Base-by-base conservation (phyloP, 1,139 yeast species). In the Groenewaldozyma auringiensis region DNA sequence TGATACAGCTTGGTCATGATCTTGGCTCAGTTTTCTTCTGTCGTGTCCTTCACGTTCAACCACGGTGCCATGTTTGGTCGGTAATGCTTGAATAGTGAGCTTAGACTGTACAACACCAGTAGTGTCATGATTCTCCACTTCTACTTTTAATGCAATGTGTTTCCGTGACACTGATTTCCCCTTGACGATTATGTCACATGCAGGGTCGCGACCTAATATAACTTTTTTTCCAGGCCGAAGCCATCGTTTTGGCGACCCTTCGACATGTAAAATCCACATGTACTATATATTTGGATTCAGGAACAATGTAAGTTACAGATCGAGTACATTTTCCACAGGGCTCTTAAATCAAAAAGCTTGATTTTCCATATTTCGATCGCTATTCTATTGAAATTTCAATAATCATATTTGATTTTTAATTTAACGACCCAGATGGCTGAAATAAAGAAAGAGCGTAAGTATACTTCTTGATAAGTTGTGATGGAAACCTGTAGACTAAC, bases 151-250 rank as follows among this genome's bases (percentile, higher is more conserved):
- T 18, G 41, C 41, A 2, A 50, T 44, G 45, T 61, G 65, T 41
- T 48, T 43, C 20, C 64, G 49, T 3, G 63, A 59, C 4, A 56
- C 54, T n/a, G 59, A 50, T 4, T 54, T 44, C 35, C 52, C 57
- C 3, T 45, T 45, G 2, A 56, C 42, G 2, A 44, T 35, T n/a
- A 58, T 44, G 32, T 50, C 53, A 25, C 47, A 44, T 16, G 34
- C 34, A 21, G 20, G 35, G 14, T 41, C 38, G 14, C 57, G 41
- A 9, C 57, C 57, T 31, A 53, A 36, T 3, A 46, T 35, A 39
- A 48, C 46, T 2, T 46, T 42, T 14, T 43, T 44, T 1, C 52
- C 54, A 1, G 57, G 57, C n/a, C 53, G 46, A 9, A 53, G 48
- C 57, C 57, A 53, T 41, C 48, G 47, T 21, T 43, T 43, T 32